phyloP scores from a whole-genome alignment of 208 protist genomes.

The Lotmaria passim region DNA sequence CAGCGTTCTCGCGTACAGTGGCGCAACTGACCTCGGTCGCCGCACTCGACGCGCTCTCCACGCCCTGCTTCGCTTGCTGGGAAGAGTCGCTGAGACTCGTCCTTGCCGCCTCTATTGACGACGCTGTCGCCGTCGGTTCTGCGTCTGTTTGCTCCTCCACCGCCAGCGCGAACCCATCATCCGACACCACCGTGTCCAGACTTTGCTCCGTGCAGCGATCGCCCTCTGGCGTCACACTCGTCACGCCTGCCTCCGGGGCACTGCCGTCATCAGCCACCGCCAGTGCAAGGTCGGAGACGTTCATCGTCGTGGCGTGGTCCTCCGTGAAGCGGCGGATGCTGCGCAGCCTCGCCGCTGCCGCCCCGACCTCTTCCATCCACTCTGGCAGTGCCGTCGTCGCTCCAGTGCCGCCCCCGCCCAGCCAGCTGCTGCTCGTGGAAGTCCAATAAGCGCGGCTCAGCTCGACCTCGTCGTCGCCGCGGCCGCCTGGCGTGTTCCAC shows the following conservation, averaged over 20 bases:
- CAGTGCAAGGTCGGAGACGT: not conserved
- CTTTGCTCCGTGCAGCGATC: not conserved
- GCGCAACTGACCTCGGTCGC: not conserved
- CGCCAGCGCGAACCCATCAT: conserved; percentile 34
- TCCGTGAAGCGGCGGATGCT: not conserved
- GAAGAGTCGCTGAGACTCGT: not conserved
- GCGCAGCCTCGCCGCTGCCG: not conserved
- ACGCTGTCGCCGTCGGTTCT: not conserved
- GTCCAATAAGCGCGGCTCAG: conserved; percentile 74
- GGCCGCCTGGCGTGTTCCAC: conserved; percentile 56
- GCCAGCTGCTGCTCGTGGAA: conserved; percentile 68
- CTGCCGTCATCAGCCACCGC: conserved; percentile 17
- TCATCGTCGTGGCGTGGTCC: not conserved
- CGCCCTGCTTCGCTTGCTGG: not conserved
- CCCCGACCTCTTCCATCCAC: conserved; percentile 33
- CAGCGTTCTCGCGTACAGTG: conserved; percentile 11
- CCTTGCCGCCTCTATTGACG: not conserved
- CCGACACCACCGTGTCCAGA: conserved; percentile 37
- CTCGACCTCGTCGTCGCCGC: conserved; percentile 79
- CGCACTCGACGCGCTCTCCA: not conserved
- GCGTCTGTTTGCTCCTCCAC: conserved; percentile 3
- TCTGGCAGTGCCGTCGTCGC: conserved; percentile 20
- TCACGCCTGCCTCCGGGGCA: not conserved
- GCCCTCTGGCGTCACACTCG: not conserved
- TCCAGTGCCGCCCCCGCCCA: conserved; percentile 44